Percentiles rank a stretch among this genome's conserved stretches.
phyloP scores from a whole-genome alignment of 352 stramenopile species.

The Globisporangium echinulatum region DNA sequence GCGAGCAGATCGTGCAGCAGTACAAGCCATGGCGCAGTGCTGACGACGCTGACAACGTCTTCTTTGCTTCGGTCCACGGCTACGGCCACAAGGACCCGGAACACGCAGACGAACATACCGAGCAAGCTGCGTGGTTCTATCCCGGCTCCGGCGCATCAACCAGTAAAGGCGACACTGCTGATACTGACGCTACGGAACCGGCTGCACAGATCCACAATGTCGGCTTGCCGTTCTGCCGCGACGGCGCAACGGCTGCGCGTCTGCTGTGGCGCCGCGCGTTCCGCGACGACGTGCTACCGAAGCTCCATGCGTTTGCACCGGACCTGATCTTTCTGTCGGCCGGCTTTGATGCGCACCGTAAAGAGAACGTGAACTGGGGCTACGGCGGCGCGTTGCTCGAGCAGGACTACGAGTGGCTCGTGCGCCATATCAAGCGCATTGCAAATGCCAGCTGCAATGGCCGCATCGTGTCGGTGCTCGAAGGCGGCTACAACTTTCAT shows the following conservation, averaged over 20 bases:
- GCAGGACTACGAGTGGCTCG: constrained; percentile 84
- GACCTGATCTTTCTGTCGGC: constrained; percentile 81
- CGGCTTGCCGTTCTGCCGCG: constrained; percentile 41
- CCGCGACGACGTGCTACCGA: constrained; percentile 52
- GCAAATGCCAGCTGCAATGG: constrained; percentile 67
- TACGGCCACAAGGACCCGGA: constrained; percentile 73
- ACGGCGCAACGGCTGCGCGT: constrained; percentile 50
- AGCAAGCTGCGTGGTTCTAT: constrained; percentile 66
- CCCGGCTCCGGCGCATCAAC: constrained; percentile 48
- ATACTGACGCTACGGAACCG: too few species aligned
- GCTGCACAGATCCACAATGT: constrained; percentile 51
- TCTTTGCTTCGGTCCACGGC: constrained; percentile 91
- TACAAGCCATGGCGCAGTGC: constrained; percentile 97
- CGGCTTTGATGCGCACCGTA: constrained; percentile 77
- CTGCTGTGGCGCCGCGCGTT: constrained; percentile 75
- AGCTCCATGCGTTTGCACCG: constrained; percentile 51
- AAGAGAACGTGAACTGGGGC: constrained; percentile 75
- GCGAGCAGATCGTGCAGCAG: constrained; percentile 71
- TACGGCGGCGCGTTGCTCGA: constrained; percentile 62
- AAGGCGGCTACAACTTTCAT: constrained; percentile 86
- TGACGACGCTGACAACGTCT: constrained; percentile 92
- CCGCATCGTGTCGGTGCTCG: constrained; percentile 75
- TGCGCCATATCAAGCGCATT: constrained; percentile 64
- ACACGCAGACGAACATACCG: constrained; percentile 27
- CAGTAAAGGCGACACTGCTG: too few species aligned